These are phyloP conservation scores for Ustilago trichophora DNA, from an alignment of 1,284 basidiomycete species.

Conservation along the genomic window DNA sequence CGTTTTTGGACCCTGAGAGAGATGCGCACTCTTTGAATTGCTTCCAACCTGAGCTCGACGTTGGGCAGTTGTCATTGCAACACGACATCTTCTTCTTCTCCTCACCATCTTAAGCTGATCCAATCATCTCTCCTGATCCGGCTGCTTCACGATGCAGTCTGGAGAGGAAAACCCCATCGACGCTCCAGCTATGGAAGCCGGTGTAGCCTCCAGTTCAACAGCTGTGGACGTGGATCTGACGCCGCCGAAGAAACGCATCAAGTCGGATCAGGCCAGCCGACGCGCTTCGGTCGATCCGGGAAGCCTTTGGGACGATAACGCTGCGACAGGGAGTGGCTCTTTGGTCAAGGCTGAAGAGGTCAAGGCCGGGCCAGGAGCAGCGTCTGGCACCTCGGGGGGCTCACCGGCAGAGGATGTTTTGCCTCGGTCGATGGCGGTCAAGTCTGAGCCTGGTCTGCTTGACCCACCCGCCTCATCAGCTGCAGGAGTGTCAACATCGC, in stretches of 20 bases:
- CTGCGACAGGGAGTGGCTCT: neutral
- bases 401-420: no score
- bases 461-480: neutral
- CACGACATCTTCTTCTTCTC: no score
- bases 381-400: no score
- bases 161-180: neutral
- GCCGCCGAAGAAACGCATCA: constrained; percentile 24
- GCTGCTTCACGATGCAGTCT: constrained; percentile 1
- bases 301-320: neutral
- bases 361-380: no score
- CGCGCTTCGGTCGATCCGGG: constrained; percentile 1
- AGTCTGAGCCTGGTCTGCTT: neutral
- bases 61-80: neutral
- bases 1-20: constrained; percentile 33
- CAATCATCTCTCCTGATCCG: no score
- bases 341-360: constrained; percentile 1
- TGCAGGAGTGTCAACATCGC: neutral
- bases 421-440: neutral
- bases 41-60: no score
- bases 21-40: no score
- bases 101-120: no score
- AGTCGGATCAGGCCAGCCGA: constrained; percentile 12
- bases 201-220: constrained; percentile 1
- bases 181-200: neutral
- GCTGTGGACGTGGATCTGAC: constrained; percentile 13